phyloP scores from a whole-genome alignment of 177 flowering plant genomes.

The Vitis hybrid region DNA sequence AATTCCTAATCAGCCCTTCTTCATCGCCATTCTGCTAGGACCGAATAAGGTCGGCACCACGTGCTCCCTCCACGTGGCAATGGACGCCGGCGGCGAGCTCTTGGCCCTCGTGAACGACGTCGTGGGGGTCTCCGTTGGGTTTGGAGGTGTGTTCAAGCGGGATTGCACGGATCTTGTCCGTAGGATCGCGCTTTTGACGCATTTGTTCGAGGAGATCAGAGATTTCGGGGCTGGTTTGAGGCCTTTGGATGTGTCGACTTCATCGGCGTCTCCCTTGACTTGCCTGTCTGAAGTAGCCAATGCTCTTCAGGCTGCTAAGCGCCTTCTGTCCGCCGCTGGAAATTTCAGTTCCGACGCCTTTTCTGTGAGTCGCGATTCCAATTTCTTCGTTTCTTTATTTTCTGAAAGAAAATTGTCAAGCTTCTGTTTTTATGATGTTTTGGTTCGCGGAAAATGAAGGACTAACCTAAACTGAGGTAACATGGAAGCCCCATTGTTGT shows the following conservation, averaged over 20 bases:
- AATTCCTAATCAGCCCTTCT: too few relatives aligned
- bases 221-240: constrained; percentile 28
- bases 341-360: constrained; percentile 25
- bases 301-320: constrained; percentile 58
- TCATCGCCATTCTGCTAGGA: neutral
- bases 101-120: constrained; percentile 46
- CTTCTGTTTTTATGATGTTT: too few relatives aligned
- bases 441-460: too few relatives aligned
- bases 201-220: constrained; percentile 77
- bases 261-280: constrained; percentile 22
- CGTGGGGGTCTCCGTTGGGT: constrained; percentile 26
- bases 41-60: too few relatives aligned
- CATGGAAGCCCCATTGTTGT: too few relatives aligned
- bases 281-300: constrained; percentile 42
- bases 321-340: constrained; percentile 36
- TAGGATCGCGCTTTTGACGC: constrained; percentile 58
- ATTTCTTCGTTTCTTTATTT: neutral
- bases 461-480: too few relatives aligned
- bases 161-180: constrained; percentile 77
- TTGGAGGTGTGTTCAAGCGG: constrained; percentile 39
- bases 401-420: neutral
- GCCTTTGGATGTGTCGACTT: constrained; percentile 12
- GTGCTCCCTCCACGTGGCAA: constrained; percentile 1
- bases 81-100: constrained; percentile 24
- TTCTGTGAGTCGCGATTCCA: constrained; percentile 32